Evolutionary conservation across 148 eudicot genomes (phyloP).

Genomic region (Polygonum aviculare): DNA sequence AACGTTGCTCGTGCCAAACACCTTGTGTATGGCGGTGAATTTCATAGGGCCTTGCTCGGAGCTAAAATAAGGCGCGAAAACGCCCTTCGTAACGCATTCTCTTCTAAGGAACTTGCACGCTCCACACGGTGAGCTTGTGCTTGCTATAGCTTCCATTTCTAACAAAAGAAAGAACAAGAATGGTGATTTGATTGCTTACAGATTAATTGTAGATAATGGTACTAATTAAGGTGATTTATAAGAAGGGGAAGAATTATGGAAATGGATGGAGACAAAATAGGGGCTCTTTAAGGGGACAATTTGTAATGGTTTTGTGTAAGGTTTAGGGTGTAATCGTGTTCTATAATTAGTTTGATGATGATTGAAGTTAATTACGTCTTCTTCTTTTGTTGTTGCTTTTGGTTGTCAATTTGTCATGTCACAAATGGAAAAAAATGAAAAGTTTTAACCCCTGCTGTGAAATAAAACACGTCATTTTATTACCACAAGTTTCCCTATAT

Average conservation of each 20-base stretch:
- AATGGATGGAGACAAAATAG: conserved; percentile 25
- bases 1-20: conserved; percentile 82
- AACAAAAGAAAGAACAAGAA: not conserved
- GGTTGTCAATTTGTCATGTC: not conserved
- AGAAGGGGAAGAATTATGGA: conserved; percentile 17
- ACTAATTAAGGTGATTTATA: not conserved
- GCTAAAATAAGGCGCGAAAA: conserved; percentile 76
- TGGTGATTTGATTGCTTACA: not conserved
- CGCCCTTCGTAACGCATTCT: conserved; percentile 53
- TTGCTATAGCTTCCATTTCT: conserved; percentile 17
- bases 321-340: conserved; percentile 6
- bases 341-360: conserved; percentile 13
- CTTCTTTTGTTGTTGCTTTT: not conserved
- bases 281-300: conserved; percentile 53
- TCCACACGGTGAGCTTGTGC: conserved; percentile 70
- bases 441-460: no score
- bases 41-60: conserved; percentile 64
- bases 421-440: not conserved
- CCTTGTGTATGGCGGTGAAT: conserved; percentile 78
- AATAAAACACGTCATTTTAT: no score
- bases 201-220: not conserved
- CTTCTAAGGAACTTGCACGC: conserved; percentile 83
- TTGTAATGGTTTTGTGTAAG: conserved; percentile 39
- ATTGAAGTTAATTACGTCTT: conserved; percentile 5
- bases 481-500: no score